Conservation (phyloP, 2,329 filamentous ascomycete genomes). For the Erysiphe pulchra region DNA sequence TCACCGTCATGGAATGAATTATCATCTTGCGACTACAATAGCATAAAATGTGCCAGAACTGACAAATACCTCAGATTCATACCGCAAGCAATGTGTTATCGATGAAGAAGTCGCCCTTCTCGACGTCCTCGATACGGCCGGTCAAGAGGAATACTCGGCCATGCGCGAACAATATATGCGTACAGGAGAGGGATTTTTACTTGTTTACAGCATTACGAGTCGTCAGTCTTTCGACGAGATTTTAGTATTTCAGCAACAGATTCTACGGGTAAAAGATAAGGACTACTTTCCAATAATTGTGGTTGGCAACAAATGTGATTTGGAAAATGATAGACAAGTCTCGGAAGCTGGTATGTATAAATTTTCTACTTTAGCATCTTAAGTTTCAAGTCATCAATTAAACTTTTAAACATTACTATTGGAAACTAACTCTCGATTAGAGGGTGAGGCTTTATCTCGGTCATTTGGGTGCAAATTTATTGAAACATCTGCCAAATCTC, state of each 20-base stretch:
- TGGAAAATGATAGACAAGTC: slow-evolving; percentile 78
- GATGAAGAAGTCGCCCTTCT: slow-evolving; percentile 94
- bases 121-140: slow-evolving; percentile 92
- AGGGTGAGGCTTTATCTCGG: slow-evolving; percentile 67
- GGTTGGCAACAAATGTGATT: slow-evolving; percentile 97
- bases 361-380: background rate
- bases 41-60: background rate
- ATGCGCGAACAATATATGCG: slow-evolving; percentile 99
- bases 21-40: background rate
- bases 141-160: slow-evolving; percentile 96
- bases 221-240: slow-evolving; percentile 97
- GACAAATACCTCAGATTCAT: slow-evolving; percentile 44
- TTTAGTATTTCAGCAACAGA: slow-evolving; percentile 95
- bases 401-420: background rate
- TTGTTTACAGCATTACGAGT: slow-evolving; percentile 96
- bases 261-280: slow-evolving; percentile 95
- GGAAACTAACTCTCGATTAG: slow-evolving; percentile 21
- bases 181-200: slow-evolving; percentile 88
- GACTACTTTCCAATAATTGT: slow-evolving; percentile 99
- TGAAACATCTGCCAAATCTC: slow-evolving; percentile 93
- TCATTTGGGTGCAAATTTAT: slow-evolving; percentile 95
- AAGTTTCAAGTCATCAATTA: background rate
- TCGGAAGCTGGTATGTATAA: slow-evolving; percentile 55
- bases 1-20: background rate
- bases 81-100: slow-evolving; percentile 98